These are phyloP conservation scores for Phyllosticta citriasiana DNA, from an alignment of 2,329 filamentous ascomycete species.

Conservation along the genomic window DNA sequence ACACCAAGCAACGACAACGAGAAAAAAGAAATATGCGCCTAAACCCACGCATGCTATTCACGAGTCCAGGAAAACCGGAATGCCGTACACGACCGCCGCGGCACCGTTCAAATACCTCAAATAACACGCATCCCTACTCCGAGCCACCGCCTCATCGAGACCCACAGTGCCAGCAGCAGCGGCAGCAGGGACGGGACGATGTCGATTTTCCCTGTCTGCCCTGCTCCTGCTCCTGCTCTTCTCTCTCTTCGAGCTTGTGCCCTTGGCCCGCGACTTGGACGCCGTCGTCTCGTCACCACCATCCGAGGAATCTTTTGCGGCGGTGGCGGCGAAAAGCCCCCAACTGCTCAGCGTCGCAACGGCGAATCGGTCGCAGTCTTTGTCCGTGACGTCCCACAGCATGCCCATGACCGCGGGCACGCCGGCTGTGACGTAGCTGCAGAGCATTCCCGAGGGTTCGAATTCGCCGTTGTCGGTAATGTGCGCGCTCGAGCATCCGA, in stretches of 20 bases:
- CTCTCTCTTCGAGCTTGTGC: slow-evolving; percentile 20
- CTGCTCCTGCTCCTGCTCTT: slow-evolving; percentile 12
- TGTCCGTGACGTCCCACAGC: slow-evolving; percentile 96
- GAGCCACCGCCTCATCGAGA: slow-evolving; percentile 72
- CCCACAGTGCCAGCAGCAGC: slow-evolving; percentile 16
- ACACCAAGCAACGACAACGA: background rate
- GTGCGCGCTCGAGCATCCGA: slow-evolving; percentile 85
- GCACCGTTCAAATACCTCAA: slow-evolving; percentile 89
- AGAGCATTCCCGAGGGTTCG: slow-evolving; percentile 80
- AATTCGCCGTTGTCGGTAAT: slow-evolving; percentile 76
- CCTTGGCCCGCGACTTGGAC: slow-evolving; percentile 19
- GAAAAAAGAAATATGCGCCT: background rate
- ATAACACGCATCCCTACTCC: slow-evolving; percentile 67
- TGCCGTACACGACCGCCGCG: slow-evolving; percentile 86
- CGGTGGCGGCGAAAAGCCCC: slow-evolving; percentile 53
- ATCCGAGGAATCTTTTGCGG: slow-evolving; percentile 14
- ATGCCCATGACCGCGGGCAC: slow-evolving; percentile 78
- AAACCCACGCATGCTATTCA: background rate
- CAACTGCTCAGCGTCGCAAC: slow-evolving; percentile 71
- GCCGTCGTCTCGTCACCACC: slow-evolving; percentile 14
- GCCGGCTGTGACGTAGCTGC: slow-evolving; percentile 82
- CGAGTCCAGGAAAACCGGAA: slow-evolving; percentile 68
- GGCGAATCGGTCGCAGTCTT: slow-evolving; percentile 91
- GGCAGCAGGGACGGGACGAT: slow-evolving; percentile 12
- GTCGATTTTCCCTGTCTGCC: slow-evolving; percentile 19